Base-by-base conservation (phyloP, 1,284 basidiomycete species). In the Megacollybia platyphylla region DNA sequence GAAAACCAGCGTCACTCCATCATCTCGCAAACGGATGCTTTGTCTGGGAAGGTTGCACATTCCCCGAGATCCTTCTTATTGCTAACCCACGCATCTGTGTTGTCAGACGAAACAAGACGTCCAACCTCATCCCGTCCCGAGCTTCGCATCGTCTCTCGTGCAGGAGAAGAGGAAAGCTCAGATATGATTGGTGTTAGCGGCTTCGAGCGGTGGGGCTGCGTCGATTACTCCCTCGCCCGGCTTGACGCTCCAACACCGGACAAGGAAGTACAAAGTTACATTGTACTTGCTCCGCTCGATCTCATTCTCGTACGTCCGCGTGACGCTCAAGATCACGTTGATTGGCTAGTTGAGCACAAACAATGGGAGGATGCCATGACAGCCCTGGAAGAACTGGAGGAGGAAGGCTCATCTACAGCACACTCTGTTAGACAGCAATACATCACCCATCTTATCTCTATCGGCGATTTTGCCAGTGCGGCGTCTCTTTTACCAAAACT, bases 341-440 rank as follows among this genome's bases (percentile, higher is more conserved):
- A 76, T 8, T 99, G 94, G 94, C 67, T 99, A 11, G 81, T 97
- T 11, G 89, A 97, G 54, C 72, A 79, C 48, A 70, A 77, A 55
- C 65, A 79, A 47, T 98, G 90, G 55, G 87, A 92, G 51, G 90
- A 96, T 54, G 96, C 96, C 0, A 65, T 98, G 46, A 75, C 73
- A 20, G 81, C 80, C 44, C 76, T 91, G n/a, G 91, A 96, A 59
- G 70, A 70, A 48, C 68, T 78, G 18, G 66, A 67, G 46, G 58
- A 54, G 2, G 56, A 58, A 36, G 55, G 41, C 4, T 26, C 26
- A 8, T 15, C 36, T 18, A 85, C 83, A 52, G 79, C 84, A 1
- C 67, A 74, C 26, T 76, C 79, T 36, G 89, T 97, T 46, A 91
- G 92, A 2, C 70, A 83, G 52, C 78, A 74, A 52, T 96, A 91